phyloP scores from a whole-genome alignment of 805 yeast genomes.

The Starmerella floris region DNA sequence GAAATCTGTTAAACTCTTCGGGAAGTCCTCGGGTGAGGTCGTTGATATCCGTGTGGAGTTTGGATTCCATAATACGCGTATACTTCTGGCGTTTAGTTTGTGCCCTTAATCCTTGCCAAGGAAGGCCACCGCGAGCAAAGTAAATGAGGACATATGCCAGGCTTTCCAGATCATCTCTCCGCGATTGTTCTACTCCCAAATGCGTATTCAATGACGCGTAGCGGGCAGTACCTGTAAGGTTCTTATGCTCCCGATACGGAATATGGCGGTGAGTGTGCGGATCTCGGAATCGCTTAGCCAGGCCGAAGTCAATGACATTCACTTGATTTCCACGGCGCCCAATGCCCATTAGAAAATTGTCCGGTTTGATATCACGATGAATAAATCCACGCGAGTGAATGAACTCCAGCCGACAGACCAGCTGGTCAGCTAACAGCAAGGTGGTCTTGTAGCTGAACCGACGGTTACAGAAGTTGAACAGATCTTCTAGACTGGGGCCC shows the following conservation, averaged over 20 bases:
- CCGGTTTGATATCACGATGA: conserved; percentile 75
- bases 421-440: conserved; percentile 81
- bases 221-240: conserved; percentile 94
- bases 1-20: conserved; percentile 71
- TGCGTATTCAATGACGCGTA: conserved; percentile 93
- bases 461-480: conserved; percentile 90
- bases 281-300: conserved; percentile 87
- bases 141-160: conserved; percentile 88
- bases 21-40: conserved; percentile 85
- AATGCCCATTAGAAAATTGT: conserved; percentile 74
- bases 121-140: conserved; percentile 88
- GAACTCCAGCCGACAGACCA: conserved; percentile 85
- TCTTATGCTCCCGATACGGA: conserved; percentile 91
- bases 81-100: conserved; percentile 94
- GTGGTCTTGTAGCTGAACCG: conserved; percentile 90
- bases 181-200: conserved; percentile 88
- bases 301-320: conserved; percentile 85
- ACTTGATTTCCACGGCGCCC: conserved; percentile 92
- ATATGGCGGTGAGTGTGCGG: conserved; percentile 89
- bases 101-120: conserved; percentile 98
- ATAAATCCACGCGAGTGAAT: conserved; percentile 89
- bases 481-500: conserved; percentile 90
- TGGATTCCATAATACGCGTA: conserved; percentile 90
- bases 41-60: conserved; percentile 78
- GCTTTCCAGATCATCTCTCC: conserved; percentile 93